Percentiles rank a stretch among this genome's conserved stretches.
These are phyloP conservation scores for Aspergillus bombycis DNA, from an alignment of 2,329 filamentous ascomycete species.

Conservation along the genomic window DNA sequence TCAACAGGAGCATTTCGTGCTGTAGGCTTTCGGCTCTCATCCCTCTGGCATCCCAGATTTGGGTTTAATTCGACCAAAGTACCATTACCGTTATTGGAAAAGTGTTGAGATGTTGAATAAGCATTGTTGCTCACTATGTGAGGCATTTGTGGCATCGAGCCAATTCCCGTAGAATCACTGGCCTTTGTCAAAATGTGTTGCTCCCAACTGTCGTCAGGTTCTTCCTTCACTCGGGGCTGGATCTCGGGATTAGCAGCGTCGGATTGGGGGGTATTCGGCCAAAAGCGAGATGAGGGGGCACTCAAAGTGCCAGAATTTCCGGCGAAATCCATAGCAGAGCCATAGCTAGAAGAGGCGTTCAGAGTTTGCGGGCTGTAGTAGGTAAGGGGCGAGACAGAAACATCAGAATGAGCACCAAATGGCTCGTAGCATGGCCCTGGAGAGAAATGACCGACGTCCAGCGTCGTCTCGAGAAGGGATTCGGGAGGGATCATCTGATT, in stretches of 20 bases:
- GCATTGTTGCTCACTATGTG: conserved; percentile 5
- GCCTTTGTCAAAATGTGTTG: conserved; percentile 13
- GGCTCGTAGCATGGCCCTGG: conserved; percentile 26
- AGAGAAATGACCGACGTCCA: conserved; percentile 27
- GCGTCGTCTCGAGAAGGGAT: conserved; percentile 24
- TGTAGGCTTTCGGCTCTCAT: conserved; percentile 3
- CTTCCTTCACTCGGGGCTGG: conserved; percentile 13
- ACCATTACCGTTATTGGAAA: neutral
- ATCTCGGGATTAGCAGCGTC: conserved; percentile 24
- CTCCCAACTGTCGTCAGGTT: conserved; percentile 23
- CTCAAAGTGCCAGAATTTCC: conserved; percentile 16
- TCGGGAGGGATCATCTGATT: conserved; percentile 25
- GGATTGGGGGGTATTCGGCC: conserved; percentile 30
- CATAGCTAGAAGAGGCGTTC: conserved; percentile 31
- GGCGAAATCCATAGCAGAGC: conserved; percentile 22
- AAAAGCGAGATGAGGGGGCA: conserved; percentile 24
- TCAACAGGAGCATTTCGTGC: conserved; percentile 9
- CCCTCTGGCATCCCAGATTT: neutral
- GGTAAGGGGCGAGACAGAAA: conserved; percentile 28
- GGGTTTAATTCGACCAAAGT: conserved; percentile 6
- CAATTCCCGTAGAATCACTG: neutral
- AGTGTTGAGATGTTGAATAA: neutral
- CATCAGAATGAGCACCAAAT: conserved; percentile 25
- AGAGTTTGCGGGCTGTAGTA: conserved; percentile 28
- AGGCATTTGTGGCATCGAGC: conserved; percentile 9